Base-by-base conservation (phyloP, 352 stramenopile genomes). In the Thraustochytrium striatum region DNA sequence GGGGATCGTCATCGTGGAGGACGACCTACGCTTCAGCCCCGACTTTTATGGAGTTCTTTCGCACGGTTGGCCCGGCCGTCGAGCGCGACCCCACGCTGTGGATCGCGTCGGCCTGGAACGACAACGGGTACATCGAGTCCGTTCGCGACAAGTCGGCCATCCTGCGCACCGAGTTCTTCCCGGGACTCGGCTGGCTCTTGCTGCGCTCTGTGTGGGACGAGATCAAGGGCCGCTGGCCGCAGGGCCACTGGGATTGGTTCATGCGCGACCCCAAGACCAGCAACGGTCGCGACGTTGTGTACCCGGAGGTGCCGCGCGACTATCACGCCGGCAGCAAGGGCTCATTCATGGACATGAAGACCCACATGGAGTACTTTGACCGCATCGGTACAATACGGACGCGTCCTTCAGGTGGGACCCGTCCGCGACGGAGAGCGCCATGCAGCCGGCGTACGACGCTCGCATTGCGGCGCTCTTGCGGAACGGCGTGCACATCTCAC, bases 181-280 rank as follows among this genome's bases (percentile, higher is more conserved):
- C 87, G 1, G 87, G 87, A 1, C 79, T 90, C 8, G 87, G 87
- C 8, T 90, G 87, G 87, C 55, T 90, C 0, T 61, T 90, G 39
- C 68, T 84, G 25, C 72, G 86, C 8, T 59, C 72, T 13, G 62
- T 90, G 16, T 90, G 83, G 84, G 53, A 82, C 52, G 59, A 84
- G 13, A 65, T 88, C 69, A 38, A 88, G 52, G 19, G 36, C 8
- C 61, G 68, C 25, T 89, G 85, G 85, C 85, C 86, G 7, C 55
- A 69, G 44, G 32, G 53, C 1, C 83, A 87, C 72, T 89, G 86
- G 86, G 86, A 89, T 62, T 86, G 88, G 59, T 89, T 83, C 75
- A 79, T 89, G 61, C 79, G 86, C n/a, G 72, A 83, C 35, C 11
- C 43, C 1, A 68, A 72, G 28, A 70, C 69, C 35, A 69, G 82